Conservation (phyloP, 768 basidiomycete species). For the Lactarius deliciosus region DNA sequence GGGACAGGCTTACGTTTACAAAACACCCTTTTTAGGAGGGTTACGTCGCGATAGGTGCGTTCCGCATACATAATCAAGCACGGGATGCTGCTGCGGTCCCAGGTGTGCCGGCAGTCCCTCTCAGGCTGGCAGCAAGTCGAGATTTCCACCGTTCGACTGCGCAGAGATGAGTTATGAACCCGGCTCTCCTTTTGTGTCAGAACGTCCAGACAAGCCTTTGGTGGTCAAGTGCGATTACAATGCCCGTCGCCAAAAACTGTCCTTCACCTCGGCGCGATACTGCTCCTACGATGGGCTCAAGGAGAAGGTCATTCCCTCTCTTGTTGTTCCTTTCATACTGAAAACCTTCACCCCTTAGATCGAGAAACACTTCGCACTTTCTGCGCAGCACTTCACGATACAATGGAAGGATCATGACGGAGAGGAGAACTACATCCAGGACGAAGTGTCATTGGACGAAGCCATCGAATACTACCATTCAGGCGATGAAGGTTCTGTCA, state of each 20-base stretch:
- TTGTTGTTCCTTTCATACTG: constrained; percentile 21
- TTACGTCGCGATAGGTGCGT: background rate
- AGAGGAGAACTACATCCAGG: constrained; percentile 65
- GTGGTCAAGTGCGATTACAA: constrained; percentile 85
- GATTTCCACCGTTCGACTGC: constrained; percentile 10
- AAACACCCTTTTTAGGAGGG: background rate
- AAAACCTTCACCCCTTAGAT: constrained; percentile 48
- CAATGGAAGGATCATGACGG: constrained; percentile 89
- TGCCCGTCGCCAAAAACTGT: constrained; percentile 69
- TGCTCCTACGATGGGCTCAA: constrained; percentile 76
- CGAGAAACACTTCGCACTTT: constrained; percentile 80
- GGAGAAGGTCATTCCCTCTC: constrained; percentile 50
- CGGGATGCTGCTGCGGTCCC: background rate
- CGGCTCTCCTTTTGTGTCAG: background rate
- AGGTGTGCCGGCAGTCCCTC: background rate
- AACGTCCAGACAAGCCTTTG: constrained; percentile 66
- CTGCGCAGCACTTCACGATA: constrained; percentile 65
- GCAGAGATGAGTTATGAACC: constrained; percentile 16
- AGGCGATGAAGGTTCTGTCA: constrained; percentile 65
- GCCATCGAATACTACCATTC: constrained; percentile 87
- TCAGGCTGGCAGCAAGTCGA: background rate
- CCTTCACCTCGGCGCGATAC: constrained; percentile 73
- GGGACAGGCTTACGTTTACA: too few species aligned
- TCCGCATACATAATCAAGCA: background rate
- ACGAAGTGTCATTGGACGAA: constrained; percentile 76